Evolutionary conservation across 441 rosid species (phyloP).

Genomic region (Hypseocharis bilobata): DNA sequence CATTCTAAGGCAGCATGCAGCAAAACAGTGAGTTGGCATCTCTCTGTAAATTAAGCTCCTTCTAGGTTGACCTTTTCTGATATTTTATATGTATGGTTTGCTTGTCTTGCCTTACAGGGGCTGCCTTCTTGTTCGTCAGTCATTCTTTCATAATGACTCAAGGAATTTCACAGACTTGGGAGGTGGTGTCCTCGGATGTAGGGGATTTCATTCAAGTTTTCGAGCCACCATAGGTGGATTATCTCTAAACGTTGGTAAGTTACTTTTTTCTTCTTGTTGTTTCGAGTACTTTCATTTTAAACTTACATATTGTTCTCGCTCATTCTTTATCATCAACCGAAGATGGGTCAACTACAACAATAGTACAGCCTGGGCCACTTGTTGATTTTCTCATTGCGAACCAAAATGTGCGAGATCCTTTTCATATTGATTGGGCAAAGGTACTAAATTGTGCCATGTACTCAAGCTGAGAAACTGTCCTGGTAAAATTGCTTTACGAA

Average conservation of each 20-base stretch:
- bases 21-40: constrained; percentile 36
- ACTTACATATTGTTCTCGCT: background rate
- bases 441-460: no score
- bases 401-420: constrained; percentile 54
- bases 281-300: background rate
- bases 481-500: no score
- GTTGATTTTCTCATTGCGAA: constrained; percentile 59
- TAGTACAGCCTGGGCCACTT: constrained; percentile 69
- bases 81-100: no score
- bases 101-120: constrained; percentile 31
- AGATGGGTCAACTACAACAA: constrained; percentile 85
- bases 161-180: constrained; percentile 39
- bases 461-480: no score
- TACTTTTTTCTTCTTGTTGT: background rate
- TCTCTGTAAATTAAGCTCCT: background rate
- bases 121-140: constrained; percentile 59
- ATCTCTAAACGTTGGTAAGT: constrained; percentile 47
- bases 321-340: background rate
- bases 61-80: no score
- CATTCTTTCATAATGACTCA: constrained; percentile 48
- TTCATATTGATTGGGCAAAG: constrained; percentile 57
- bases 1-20: constrained; percentile 51
- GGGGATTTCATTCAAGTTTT: constrained; percentile 58
- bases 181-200: constrained; percentile 55
- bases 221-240: constrained; percentile 55